A percentile compares a stretch with the other conserved stretches of the same genome.
Evolutionary conservation across 257 asterid species (phyloP).

Genomic region (Capsicum rhomboideum): DNA sequence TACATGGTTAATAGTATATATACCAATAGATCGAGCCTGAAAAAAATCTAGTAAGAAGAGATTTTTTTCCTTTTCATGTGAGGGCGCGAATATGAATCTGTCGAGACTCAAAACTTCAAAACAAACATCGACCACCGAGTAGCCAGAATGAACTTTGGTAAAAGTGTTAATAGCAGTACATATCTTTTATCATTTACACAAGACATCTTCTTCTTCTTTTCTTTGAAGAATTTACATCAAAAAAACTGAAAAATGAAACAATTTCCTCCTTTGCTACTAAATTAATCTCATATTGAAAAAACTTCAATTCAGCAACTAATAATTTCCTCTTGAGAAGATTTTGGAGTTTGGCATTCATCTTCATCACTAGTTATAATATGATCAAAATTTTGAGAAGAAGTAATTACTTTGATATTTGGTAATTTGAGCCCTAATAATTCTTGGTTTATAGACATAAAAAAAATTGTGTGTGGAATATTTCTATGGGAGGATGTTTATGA

Average conservation of each 20-base stretch:
- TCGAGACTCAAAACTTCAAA: not conserved
- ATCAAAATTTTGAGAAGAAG: not conserved
- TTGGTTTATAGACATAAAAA: slow-evolving; percentile 47
- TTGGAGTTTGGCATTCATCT: slow-evolving; percentile 36
- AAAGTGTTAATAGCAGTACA: not conserved
- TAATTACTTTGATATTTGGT: slow-evolving; percentile 5
- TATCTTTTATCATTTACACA: not conserved
- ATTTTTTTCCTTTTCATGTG: not conserved
- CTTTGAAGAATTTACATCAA: not conserved
- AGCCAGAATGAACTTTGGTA: not conserved
- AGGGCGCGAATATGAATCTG: not conserved
- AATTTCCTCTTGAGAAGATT: slow-evolving; percentile 36
- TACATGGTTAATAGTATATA: too few relatives aligned
- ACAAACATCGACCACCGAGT: too few relatives aligned
- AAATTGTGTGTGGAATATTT: not conserved
- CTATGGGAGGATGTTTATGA: not conserved
- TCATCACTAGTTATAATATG: not conserved
- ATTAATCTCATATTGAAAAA: slow-evolving; percentile 23
- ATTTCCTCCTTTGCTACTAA: slow-evolving; percentile 20
- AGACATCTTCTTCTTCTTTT: slow-evolving; percentile 17
- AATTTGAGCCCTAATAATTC: not conserved
- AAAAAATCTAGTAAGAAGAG: too few relatives aligned
- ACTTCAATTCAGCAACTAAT: too few relatives aligned
- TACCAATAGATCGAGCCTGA: too few relatives aligned
- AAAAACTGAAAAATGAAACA: slow-evolving; percentile 34